phyloP scores from a whole-genome alignment of 2,329 filamentous ascomycete species.

The Venturia pyrina region DNA sequence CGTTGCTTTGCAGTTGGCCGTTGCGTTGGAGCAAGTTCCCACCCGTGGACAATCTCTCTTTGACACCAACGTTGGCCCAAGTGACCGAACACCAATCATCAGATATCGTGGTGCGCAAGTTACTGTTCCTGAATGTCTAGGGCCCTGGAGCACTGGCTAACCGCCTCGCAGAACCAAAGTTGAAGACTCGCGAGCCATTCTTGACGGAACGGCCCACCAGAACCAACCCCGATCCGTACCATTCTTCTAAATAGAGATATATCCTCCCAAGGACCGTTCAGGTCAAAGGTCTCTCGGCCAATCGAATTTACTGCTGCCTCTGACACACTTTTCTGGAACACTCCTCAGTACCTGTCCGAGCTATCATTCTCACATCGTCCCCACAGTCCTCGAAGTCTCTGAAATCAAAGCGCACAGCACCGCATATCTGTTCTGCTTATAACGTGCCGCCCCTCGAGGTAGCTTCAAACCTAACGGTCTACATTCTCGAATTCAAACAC shows the following conservation, averaged over 20 bases:
- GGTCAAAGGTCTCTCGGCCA: neutral
- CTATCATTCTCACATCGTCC: neutral
- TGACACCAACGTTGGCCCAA: neutral
- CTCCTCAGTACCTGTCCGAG: neutral
- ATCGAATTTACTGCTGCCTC: neutral
- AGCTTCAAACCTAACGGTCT: neutral
- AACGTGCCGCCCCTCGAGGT: neutral
- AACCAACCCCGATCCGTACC: neutral
- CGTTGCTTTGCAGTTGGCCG: neutral
- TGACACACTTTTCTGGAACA: neutral
- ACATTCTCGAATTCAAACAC: neutral
- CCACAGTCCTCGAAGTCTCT: neutral
- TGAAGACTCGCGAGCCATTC: neutral
- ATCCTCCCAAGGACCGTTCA: neutral
- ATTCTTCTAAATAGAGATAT: neutral
- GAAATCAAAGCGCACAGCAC: neutral
- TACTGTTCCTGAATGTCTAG: neutral
- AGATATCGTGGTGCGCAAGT: neutral
- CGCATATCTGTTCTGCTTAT: neutral
- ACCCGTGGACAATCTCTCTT: neutral
- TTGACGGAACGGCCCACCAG: slow-evolving; percentile 2
- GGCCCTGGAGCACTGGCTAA: neutral
- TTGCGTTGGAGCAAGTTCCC: neutral
- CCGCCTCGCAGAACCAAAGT: neutral
- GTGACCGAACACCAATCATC: neutral